These are phyloP conservation scores for Podaxis pistillaris DNA, from an alignment of 768 basidiomycete genomes.

Conservation along the genomic window DNA sequence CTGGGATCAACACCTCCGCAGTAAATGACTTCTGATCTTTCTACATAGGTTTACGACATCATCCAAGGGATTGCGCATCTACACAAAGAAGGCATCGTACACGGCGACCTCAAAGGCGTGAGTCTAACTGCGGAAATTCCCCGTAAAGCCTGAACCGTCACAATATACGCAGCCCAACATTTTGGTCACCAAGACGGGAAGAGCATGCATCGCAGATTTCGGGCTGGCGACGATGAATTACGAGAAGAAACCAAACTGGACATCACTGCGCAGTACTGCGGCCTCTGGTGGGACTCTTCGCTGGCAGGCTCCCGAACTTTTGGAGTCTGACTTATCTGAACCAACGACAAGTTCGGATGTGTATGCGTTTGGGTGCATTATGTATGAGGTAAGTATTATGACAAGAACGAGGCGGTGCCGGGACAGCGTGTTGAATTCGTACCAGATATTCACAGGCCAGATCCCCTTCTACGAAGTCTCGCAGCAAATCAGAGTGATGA, in stretches of 20 bases:
- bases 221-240: conserved; percentile 36
- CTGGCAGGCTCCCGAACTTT: conserved; percentile 23
- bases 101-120: conserved; percentile 37
- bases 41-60: conserved; percentile 27
- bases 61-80: conserved; percentile 30
- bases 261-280: conserved; percentile 17
- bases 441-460: conserved; percentile 14
- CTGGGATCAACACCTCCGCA: neutral
- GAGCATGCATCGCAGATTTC: conserved; percentile 51
- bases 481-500: conserved; percentile 7
- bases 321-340: conserved; percentile 7
- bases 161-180: conserved; percentile 39
- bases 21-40: neutral
- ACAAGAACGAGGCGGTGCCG: neutral
- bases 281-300: conserved; percentile 14
- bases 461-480: conserved; percentile 13
- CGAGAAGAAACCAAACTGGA: conserved; percentile 18
- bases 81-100: conserved; percentile 33
- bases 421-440: neutral
- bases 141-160: neutral
- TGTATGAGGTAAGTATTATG: conserved; percentile 16
- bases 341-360: conserved; percentile 17
- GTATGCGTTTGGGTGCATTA: conserved; percentile 19
- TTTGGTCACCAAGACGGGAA: conserved; percentile 36
- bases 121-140: neutral